phyloP scores from a whole-genome alignment of 1,139 yeast genomes.

The Candida glucosophila region DNA sequence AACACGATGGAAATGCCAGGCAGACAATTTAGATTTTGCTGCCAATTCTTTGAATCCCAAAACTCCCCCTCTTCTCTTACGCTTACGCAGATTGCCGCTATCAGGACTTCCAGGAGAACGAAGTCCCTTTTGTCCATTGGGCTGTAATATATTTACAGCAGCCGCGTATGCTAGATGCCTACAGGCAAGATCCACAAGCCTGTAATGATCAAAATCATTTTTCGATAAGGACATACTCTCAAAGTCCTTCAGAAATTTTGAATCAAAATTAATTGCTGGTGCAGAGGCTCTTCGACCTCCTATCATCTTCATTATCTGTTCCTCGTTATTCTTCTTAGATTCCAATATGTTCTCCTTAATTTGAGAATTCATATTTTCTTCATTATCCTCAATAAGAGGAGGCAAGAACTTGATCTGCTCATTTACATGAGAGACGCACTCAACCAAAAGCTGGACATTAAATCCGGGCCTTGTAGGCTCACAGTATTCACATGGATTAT shows the following conservation, averaged over 20 bases:
- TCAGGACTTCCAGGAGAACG: slow-evolving; percentile 7
- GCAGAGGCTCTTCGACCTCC: slow-evolving; percentile 16
- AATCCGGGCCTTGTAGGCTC: slow-evolving; percentile 36
- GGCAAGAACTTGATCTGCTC: slow-evolving; percentile 48
- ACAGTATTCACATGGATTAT: slow-evolving; percentile 45
- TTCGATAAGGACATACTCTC: slow-evolving; percentile 30
- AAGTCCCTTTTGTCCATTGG: no score
- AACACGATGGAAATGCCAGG: slow-evolving; percentile 94
- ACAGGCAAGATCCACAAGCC: slow-evolving; percentile 72
- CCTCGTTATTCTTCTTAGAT: slow-evolving; percentile 19
- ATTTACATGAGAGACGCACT: slow-evolving; percentile 54
- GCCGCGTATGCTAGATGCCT: slow-evolving; percentile 81
- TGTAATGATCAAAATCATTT: slow-evolving; percentile 60
- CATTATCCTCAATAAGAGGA: slow-evolving; percentile 41
- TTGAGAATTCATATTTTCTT: slow-evolving; percentile 28
- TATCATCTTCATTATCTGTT: slow-evolving; percentile 17
- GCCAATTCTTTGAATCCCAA: slow-evolving; percentile 85
- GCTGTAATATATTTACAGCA: slow-evolving; percentile 41
- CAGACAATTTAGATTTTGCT: slow-evolving; percentile 71
- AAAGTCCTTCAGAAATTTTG: slow-evolving; percentile 18
- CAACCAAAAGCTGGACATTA: slow-evolving; percentile 44
- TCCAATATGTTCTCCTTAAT: slow-evolving; percentile 34
- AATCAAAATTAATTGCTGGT: slow-evolving; percentile 19
- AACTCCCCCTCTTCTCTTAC: slow-evolving; percentile 75
- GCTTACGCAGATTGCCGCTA: slow-evolving; percentile 27